Evolutionary conservation across 1,284 basidiomycete genomes (phyloP).

Genomic region (Trichosporon inkin): DNA sequence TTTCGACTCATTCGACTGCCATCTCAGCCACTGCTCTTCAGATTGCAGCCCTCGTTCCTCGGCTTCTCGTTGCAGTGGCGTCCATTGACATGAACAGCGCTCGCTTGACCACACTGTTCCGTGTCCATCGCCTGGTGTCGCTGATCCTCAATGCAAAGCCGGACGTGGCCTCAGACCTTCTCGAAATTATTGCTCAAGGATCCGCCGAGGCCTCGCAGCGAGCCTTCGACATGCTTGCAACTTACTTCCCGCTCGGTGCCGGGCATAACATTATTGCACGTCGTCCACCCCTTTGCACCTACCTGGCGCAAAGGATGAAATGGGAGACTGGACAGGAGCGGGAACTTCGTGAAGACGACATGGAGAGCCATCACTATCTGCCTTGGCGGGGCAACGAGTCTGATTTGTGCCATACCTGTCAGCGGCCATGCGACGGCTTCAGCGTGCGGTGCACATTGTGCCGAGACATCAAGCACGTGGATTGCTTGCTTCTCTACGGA

Average conservation of each 20-base stretch:
- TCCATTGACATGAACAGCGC: slow-evolving; percentile 29
- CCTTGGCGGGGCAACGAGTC: slow-evolving; percentile 31
- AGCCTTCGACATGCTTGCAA: slow-evolving; percentile 59
- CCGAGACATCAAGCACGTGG: slow-evolving; percentile 30
- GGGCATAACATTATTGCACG: slow-evolving; percentile 58
- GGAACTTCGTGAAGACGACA: slow-evolving; percentile 32
- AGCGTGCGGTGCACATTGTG: slow-evolving; percentile 37
- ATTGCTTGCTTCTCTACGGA: slow-evolving; percentile 28
- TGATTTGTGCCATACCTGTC: slow-evolving; percentile 25
- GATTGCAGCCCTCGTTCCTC: slow-evolving; percentile 32
- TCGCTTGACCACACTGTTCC: slow-evolving; percentile 51
- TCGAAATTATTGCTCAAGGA: slow-evolving; percentile 66
- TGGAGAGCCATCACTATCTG: slow-evolving; percentile 33
- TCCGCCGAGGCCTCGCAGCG: slow-evolving; percentile 49
- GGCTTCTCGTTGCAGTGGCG: slow-evolving; percentile 32
- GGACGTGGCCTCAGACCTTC: slow-evolving; percentile 64
- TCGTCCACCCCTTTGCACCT: slow-evolving; percentile 31
- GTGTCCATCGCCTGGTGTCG: slow-evolving; percentile 59
- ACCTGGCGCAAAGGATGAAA: slow-evolving; percentile 28
- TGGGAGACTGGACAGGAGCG: slow-evolving; percentile 41
- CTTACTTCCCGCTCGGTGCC: slow-evolving; percentile 62
- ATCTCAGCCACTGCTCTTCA: slow-evolving; percentile 18
- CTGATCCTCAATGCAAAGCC: slow-evolving; percentile 61
- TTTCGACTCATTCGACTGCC: slow-evolving; percentile 26
- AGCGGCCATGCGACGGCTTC: slow-evolving; percentile 32